Evolutionary conservation across 1,284 basidiomycete genomes (phyloP), one percentile per base, ranked within the genome.

Genomic region (Trametes hirsuta): DNA sequence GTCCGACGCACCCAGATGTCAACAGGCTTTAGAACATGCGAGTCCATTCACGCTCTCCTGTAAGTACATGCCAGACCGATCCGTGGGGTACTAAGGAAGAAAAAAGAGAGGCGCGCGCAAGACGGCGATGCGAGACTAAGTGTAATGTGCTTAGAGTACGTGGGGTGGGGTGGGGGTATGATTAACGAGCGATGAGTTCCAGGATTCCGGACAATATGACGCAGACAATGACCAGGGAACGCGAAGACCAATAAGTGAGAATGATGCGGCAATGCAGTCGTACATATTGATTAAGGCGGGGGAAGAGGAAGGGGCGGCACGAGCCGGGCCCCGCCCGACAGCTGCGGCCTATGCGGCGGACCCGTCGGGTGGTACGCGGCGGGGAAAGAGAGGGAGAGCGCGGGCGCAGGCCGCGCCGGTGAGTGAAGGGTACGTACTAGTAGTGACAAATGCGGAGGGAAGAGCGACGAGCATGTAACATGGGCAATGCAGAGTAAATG

Each of bases 171-270:
- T 25, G 44, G 35, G 30, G 30, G 30, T 64, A 64, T 59, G 57
- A 46, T 63, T 55, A 66, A 66, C 64, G 64, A 66, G 59, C 59
- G 64, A 66, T 61, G 59, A 35, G 49, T 55, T 63, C 62, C 62
- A 60, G 59, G 48, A 54, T 46, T 59, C 57, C 54, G 49, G 55
- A 55, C 40, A 52, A 59, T 47, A 52, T 48, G 50, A 53, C 61
- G 53, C 54, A 47, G n/a, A 52, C 37, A 42, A 47, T 50, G 57
- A 58, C 61, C 61, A 53, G 57, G 21, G 24, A 47, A 51, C 30
- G 61, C 37, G 50, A 48, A 50, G 46, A 52, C 15, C 34, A 54
- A 47, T 39, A 53, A 47, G 53, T 45, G 48, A 41, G 48, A 51
- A 37, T 37, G 56, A 52, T 52, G 45, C 47, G 47, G 47, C 54